phyloP scores from a whole-genome alignment of 2,329 filamentous ascomycete genomes.

The Ceratocystis alfenasii region DNA sequence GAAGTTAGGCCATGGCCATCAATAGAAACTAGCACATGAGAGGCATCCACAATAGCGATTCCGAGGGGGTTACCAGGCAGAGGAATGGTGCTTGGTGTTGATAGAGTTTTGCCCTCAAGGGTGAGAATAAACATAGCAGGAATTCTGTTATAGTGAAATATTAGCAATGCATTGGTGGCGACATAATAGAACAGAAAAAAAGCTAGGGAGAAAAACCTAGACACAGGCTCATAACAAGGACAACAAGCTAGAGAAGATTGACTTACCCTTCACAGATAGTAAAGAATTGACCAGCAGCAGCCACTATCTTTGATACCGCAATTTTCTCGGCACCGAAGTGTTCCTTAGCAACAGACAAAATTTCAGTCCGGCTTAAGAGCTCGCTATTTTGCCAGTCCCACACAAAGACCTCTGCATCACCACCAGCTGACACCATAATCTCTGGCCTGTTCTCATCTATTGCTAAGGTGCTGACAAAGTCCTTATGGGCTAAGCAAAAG shows the following conservation, averaged over 20 bases:
- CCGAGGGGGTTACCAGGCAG: slow-evolving; percentile 23
- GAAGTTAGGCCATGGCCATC: slow-evolving; percentile 23
- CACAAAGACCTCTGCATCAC: slow-evolving; percentile 63
- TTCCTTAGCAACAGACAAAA: slow-evolving; percentile 31
- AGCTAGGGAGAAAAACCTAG: not conserved
- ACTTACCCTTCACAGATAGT: slow-evolving; percentile 37
- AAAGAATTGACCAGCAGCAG: slow-evolving; percentile 29
- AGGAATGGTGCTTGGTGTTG: slow-evolving; percentile 31
- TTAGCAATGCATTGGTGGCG: slow-evolving; percentile 2
- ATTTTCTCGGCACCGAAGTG: slow-evolving; percentile 27
- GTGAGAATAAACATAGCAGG: slow-evolving; percentile 55
- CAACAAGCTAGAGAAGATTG: not conserved
- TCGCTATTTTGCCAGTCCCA: slow-evolving; percentile 65
- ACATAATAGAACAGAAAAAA: slow-evolving; percentile 8
- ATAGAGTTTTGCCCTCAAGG: slow-evolving; percentile 45
- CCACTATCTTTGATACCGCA: slow-evolving; percentile 33
- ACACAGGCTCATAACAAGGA: not conserved
- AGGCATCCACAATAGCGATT: slow-evolving; percentile 31
- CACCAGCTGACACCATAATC: slow-evolving; percentile 74
- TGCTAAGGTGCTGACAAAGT: slow-evolving; percentile 71
- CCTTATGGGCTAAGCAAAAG: slow-evolving; percentile 77
- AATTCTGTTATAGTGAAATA: slow-evolving; percentile 31
- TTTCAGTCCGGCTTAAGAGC: slow-evolving; percentile 42
- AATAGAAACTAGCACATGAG: slow-evolving; percentile 30
- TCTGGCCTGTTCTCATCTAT: slow-evolving; percentile 45